Conservation (phyloP, 805 yeast genomes). For the Kodamaea hsintzibuensis region DNA sequence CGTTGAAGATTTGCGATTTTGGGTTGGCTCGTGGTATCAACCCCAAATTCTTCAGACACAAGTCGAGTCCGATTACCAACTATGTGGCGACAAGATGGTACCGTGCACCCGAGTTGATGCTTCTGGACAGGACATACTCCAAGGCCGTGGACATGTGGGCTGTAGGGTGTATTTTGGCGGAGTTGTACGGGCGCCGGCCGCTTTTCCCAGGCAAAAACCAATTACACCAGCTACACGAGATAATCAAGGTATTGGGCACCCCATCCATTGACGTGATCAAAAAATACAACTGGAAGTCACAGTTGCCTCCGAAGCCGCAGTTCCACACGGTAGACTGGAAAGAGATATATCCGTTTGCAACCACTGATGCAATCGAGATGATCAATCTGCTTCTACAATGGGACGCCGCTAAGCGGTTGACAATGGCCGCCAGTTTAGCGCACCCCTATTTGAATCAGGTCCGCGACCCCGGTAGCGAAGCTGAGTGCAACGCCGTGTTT, state of each 20-base stretch:
- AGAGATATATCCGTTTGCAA: slow-evolving; percentile 63
- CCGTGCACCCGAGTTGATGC: slow-evolving; percentile 86
- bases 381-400: slow-evolving; percentile 60
- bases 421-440: not conserved
- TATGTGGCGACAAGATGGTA: slow-evolving; percentile 97
- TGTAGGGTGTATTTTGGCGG: slow-evolving; percentile 86
- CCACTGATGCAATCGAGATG: slow-evolving; percentile 50
- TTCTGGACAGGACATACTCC: slow-evolving; percentile 58
- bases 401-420: slow-evolving; percentile 55
- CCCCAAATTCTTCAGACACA: slow-evolving; percentile 30
- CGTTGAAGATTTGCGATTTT: slow-evolving; percentile 86
- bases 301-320: slow-evolving; percentile 43
- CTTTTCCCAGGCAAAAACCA: slow-evolving; percentile 76
- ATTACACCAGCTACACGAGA: slow-evolving; percentile 67
- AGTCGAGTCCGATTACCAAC: slow-evolving; percentile 57
- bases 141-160: slow-evolving; percentile 90
- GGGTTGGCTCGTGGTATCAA: slow-evolving; percentile 84
- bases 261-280: slow-evolving; percentile 54
- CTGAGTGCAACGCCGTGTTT: slow-evolving; percentile 49
- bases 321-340: slow-evolving; percentile 44
- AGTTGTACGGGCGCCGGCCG: slow-evolving; percentile 78
- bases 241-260: slow-evolving; percentile 67
- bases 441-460: slow-evolving; percentile 55
- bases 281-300: slow-evolving; percentile 29
- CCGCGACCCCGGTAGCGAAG: slow-evolving; percentile 58